Evolutionary conservation across 805 yeast genomes (phyloP).

Genomic region (Tetrapisispora iriomotensis): DNA sequence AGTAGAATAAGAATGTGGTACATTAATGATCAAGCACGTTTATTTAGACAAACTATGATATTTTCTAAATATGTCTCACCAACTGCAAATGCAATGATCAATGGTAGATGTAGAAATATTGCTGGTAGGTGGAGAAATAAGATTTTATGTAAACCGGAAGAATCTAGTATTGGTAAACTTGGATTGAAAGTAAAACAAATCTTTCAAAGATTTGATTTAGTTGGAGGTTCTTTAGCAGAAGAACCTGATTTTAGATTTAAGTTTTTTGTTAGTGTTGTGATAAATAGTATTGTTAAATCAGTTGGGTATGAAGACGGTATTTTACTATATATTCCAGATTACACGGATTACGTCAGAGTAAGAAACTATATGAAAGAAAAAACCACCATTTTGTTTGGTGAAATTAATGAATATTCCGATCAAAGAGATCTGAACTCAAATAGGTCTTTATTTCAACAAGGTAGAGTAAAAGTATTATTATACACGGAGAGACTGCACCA

Average conservation of each 20-base stretch:
- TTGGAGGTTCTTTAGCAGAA: constrained; percentile 36
- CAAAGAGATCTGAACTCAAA: constrained; percentile 62
- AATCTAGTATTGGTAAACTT: constrained; percentile 50
- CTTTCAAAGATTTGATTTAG: constrained; percentile 59
- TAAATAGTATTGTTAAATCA: constrained; percentile 59
- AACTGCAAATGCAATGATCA: constrained; percentile 55
- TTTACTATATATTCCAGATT: constrained; percentile 72
- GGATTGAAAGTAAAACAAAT: constrained; percentile 60
- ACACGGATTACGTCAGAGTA: constrained; percentile 74
- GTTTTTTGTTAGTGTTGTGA: constrained; percentile 59
- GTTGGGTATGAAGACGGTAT: constrained; percentile 64
- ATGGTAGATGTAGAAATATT: constrained; percentile 42
- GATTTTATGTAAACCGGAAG: constrained; percentile 33
- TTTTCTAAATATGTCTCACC: constrained; percentile 77
- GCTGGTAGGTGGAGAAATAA: constrained; percentile 54
- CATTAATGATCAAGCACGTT: constrained; percentile 67
- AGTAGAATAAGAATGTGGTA: constrained; percentile 88
- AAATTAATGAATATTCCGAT: constrained; percentile 74
- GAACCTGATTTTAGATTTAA: constrained; percentile 83
- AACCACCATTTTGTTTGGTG: constrained; percentile 55
- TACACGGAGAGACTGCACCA: constrained; percentile 93
- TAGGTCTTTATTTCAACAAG: constrained; percentile 57
- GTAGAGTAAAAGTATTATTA: constrained; percentile 57
- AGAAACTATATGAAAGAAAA: constrained; percentile 50
- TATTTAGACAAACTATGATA: constrained; percentile 67